Percentiles rank a stretch among this genome's conserved stretches.
Evolutionary conservation across 1,284 basidiomycete species (phyloP).

Genomic region (Pterulicium gracile): DNA sequence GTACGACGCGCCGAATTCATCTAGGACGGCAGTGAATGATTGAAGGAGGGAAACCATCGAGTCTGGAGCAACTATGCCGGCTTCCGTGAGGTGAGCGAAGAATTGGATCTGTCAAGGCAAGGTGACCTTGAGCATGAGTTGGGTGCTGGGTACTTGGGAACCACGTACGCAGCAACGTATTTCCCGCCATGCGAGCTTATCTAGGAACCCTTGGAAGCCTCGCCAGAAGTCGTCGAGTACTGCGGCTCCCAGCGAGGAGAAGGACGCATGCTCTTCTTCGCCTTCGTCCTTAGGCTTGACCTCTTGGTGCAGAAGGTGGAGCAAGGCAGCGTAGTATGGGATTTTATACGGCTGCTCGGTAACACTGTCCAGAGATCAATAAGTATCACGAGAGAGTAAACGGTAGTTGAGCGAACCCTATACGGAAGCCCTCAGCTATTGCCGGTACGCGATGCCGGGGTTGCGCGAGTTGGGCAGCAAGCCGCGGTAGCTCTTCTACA

Average conservation of each 20-base stretch:
- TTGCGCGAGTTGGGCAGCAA: conserved; percentile 55
- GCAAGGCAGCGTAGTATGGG: conserved; percentile 76
- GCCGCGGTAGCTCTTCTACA: conserved; percentile 53
- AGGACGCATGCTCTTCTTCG: conserved; percentile 21
- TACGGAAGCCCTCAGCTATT: conserved; percentile 67
- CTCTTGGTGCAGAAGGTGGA: conserved; percentile 55
- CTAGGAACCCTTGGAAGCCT: conserved; percentile 76
- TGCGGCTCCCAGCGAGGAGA: conserved; percentile 53
- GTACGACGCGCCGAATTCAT: conserved; percentile 85
- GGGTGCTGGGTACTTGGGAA: conserved; percentile 4
- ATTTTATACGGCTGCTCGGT: conserved; percentile 91
- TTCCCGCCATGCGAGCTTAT: conserved; percentile 83
- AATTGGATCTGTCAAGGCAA: conserved; percentile 62
- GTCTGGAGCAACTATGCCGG: conserved; percentile 61
- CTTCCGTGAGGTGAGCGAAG: conserved; percentile 76
- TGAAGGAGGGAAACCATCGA: conserved; percentile 73
- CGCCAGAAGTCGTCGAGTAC: conserved; percentile 85
- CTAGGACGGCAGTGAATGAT: conserved; percentile 76
- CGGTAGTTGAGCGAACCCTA: conserved; percentile 44
- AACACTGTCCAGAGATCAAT: conserved; percentile 37
- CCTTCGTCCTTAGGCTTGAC: conserved; percentile 23
- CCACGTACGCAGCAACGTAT: conserved; percentile 71
- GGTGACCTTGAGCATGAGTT: conserved; percentile 4
- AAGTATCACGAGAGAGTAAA: neutral
- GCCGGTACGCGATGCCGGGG: conserved; percentile 46